Evolutionary conservation across 768 basidiomycete genomes (phyloP).

Genomic region (Phaeotremella fagi): DNA sequence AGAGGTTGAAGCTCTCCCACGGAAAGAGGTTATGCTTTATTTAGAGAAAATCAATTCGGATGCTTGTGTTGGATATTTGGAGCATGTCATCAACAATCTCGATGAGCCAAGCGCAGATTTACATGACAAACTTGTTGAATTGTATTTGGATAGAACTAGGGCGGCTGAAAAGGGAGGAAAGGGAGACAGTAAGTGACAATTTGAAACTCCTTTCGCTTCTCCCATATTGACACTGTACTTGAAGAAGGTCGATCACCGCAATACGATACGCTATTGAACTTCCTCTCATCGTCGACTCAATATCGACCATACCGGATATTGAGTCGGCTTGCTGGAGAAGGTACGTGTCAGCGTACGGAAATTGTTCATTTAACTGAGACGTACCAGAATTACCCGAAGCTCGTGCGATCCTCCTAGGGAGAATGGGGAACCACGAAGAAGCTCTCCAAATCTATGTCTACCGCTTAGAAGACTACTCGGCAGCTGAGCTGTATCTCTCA

Average conservation of each 20-base stretch:
- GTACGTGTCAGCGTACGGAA: conserved; percentile 56
- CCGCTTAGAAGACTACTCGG: conserved; percentile 69
- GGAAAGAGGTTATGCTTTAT: conserved; percentile 67
- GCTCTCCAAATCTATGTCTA: conserved; percentile 95
- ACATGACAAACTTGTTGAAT: conserved; percentile 83
- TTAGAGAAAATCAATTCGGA: conserved; percentile 59
- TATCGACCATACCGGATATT: conserved; percentile 78
- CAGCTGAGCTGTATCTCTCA: conserved; percentile 72
- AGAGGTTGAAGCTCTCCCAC: conserved; percentile 77
- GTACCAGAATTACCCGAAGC: conserved; percentile 76
- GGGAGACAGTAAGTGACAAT: conserved; percentile 59
- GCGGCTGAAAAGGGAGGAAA: conserved; percentile 51
- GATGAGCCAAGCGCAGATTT: conserved; percentile 64
- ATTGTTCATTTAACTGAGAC: too few relatives aligned
- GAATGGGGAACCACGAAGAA: conserved; percentile 83
- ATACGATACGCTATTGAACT: conserved; percentile 69
- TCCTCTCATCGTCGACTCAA: conserved; percentile 64
- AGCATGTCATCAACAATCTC: conserved; percentile 72
- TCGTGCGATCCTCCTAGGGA: conserved; percentile 82
- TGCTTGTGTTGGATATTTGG: conserved; percentile 74
- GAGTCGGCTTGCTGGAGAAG: conserved; percentile 72
- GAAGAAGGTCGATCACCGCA: conserved; percentile 44
- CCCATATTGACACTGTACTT: neutral
- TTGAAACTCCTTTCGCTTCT: neutral
- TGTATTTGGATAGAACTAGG: conserved; percentile 69